Evolutionary conservation across 202 grass and related monocot species (phyloP).

Genomic region (Setaria viridis): DNA sequence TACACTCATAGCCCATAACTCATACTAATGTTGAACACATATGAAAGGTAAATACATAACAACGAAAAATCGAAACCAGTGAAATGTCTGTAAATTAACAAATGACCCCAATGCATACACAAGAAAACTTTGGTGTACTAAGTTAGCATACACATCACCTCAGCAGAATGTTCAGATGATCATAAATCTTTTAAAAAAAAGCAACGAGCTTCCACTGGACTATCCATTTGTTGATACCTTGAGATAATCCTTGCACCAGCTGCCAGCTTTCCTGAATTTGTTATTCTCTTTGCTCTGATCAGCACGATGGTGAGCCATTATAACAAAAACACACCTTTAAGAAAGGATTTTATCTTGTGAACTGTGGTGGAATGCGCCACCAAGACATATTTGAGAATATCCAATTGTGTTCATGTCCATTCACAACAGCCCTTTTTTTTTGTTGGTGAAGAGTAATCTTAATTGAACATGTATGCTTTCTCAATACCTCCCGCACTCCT

Average conservation of each 20-base stretch:
- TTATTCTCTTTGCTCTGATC: background rate
- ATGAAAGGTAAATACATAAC: background rate
- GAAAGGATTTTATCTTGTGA: background rate
- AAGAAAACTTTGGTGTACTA: background rate
- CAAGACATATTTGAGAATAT: background rate
- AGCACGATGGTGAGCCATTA: background rate
- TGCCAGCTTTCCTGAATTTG: slow-evolving; percentile 10
- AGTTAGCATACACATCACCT: background rate
- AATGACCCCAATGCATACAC: background rate
- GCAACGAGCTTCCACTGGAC: background rate
- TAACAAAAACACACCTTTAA: background rate
- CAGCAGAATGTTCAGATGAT: background rate
- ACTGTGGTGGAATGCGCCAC: background rate
- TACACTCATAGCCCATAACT: background rate
- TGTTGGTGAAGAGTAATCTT: background rate
- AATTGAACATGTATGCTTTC: background rate
- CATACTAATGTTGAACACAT: background rate
- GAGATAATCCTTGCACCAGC: slow-evolving; percentile 24
- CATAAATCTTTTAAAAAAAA: slow-evolving; percentile 17
- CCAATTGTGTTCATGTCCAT: background rate
- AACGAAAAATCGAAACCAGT: background rate
- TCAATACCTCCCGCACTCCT: background rate
- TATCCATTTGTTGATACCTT: slow-evolving; percentile 5
- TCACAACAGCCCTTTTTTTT: background rate
- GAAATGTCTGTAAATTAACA: slow-evolving; percentile 23